Conservation (phyloP, 768 basidiomycete genomes). For the Psilocybe tampanensis region DNA sequence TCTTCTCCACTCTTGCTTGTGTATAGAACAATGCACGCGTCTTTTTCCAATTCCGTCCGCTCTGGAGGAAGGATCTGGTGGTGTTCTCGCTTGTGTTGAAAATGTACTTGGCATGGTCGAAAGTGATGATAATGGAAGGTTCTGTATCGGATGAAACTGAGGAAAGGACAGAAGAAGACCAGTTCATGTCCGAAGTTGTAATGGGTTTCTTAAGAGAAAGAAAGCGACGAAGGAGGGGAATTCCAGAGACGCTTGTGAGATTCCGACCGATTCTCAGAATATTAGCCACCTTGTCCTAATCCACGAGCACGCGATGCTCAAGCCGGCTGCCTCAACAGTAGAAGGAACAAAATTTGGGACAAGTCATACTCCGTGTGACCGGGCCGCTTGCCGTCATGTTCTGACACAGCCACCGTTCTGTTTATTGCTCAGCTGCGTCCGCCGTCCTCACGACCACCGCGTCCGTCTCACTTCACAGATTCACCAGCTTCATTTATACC, state of each 20-base stretch:
- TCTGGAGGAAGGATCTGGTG: constrained; percentile 73
- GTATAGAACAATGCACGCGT: constrained; percentile 75
- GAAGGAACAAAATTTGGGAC: not conserved
- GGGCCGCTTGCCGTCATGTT: not conserved
- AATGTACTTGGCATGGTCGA: constrained; percentile 80
- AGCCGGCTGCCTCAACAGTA: not conserved
- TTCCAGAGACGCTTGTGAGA: not conserved
- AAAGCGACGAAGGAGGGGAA: not conserved
- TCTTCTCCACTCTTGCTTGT: constrained; percentile 59
- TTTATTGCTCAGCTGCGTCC: not conserved
- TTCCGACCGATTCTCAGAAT: not conserved
- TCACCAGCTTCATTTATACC: not conserved
- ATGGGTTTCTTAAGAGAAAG: not conserved
- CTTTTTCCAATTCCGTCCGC: constrained; percentile 64
- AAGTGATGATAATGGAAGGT: constrained; percentile 72
- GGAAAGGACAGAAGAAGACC: constrained; percentile 65
- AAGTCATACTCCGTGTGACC: not conserved
- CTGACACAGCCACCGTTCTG: not conserved
- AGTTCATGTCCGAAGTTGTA: constrained; percentile 38
- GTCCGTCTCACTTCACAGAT: constrained; percentile 1
- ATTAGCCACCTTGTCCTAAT: constrained; percentile 4
- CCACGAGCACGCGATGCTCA: not conserved
- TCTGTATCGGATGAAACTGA: constrained; percentile 76
- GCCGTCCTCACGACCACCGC: not conserved
- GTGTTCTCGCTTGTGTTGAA: constrained; percentile 89